Evolutionary conservation across 352 stramenopile genomes (phyloP).

Genomic region (Stramenopiles sp.): DNA sequence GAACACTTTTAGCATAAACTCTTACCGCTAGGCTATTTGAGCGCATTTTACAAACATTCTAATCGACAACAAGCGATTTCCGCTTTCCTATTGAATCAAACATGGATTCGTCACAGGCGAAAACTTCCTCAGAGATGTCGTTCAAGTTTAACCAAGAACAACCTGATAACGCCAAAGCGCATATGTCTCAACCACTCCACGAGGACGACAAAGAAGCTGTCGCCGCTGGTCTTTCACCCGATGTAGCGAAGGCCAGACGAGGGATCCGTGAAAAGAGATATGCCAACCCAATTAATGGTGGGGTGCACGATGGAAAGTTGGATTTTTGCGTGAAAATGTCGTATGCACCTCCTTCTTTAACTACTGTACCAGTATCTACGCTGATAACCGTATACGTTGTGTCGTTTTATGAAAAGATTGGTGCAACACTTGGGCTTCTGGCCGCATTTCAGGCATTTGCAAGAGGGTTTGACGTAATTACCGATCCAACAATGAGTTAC

Average conservation of each 20-base stretch:
- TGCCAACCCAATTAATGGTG: neutral
- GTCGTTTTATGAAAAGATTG: slow-evolving; percentile 24
- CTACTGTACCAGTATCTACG: slow-evolving; percentile 19
- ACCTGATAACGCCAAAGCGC: neutral
- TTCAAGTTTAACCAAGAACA: neutral
- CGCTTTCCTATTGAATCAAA: too few species aligned
- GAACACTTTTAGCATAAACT: too few species aligned
- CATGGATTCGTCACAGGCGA: too few species aligned
- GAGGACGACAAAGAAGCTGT: neutral
- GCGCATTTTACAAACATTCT: too few species aligned
- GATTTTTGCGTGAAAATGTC: neutral
- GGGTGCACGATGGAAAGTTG: neutral
- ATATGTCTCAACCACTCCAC: neutral
- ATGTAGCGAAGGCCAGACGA: neutral
- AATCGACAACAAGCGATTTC: too few species aligned
- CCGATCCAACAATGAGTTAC: slow-evolving; percentile 26
- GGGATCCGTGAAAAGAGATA: neutral
- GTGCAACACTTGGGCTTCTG: slow-evolving; percentile 20
- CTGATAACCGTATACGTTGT: slow-evolving; percentile 23
- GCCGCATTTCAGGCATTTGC: slow-evolving; percentile 25
- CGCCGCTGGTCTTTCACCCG: neutral
- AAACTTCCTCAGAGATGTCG: too few species aligned
- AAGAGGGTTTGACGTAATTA: slow-evolving; percentile 23
- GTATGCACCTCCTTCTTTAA: neutral
- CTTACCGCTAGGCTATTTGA: too few species aligned